phyloP scores from a whole-genome alignment of 2,329 filamentous ascomycete genomes.

The Ciborinia camelliae region DNA sequence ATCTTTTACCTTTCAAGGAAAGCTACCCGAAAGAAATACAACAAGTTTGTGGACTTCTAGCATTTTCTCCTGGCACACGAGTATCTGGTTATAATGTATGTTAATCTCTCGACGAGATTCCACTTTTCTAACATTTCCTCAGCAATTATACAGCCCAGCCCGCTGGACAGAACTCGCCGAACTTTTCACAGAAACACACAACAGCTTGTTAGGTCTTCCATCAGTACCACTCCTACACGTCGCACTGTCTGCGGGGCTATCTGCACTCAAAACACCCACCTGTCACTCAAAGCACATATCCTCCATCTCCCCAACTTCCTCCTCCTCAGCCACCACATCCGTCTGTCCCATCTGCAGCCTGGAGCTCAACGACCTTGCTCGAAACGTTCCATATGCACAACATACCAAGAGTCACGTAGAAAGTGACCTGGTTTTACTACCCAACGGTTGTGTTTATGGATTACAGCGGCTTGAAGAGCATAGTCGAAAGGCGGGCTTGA shows the following conservation, averaged over 20 bases:
- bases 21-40: conserved; percentile 66
- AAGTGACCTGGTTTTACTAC: conserved; percentile 78
- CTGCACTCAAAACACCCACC: conserved; percentile 90
- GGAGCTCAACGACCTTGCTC: conserved; percentile 87
- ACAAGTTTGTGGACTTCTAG: conserved; percentile 76
- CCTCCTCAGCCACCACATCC: conserved; percentile 48
- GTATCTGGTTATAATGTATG: conserved; percentile 51
- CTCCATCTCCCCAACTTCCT: conserved; percentile 35
- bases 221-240: conserved; percentile 82
- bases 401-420: conserved; percentile 94
- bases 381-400: conserved; percentile 87
- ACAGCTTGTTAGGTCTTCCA: conserved; percentile 79
- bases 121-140: conserved; percentile 8
- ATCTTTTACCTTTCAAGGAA: conserved; percentile 67
- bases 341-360: conserved; percentile 95
- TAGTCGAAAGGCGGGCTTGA: conserved; percentile 73
- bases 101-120: not conserved
- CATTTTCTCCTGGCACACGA: conserved; percentile 61
- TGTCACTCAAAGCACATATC: conserved; percentile 62
- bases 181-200: conserved; percentile 82
- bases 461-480: conserved; percentile 69
- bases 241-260: conserved; percentile 85
- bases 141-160: conserved; percentile 68
- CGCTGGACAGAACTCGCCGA: conserved; percentile 76
- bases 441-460: conserved; percentile 84